Evolutionary conservation across 2,329 filamentous ascomycete species (phyloP).

Genomic region (Cryphonectria parasitica): DNA sequence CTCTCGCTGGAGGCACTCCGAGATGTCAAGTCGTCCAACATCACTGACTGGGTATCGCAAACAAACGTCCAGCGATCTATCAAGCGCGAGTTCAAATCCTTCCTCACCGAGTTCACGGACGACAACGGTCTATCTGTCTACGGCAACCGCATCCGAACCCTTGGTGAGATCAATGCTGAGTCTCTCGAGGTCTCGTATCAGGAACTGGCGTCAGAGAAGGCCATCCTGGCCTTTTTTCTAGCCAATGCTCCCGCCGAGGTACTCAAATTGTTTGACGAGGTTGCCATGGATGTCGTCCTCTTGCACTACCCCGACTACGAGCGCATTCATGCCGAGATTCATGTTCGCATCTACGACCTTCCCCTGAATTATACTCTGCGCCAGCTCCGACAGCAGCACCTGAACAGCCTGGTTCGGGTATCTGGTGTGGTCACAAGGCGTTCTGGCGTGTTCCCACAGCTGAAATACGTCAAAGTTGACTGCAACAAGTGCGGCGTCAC

Average conservation of each 20-base stretch:
- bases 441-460: constrained; percentile 93
- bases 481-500: constrained; percentile 92
- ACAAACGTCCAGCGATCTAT: constrained; percentile 90
- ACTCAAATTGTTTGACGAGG: constrained; percentile 93
- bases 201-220: constrained; percentile 87
- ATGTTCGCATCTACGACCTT: constrained; percentile 93
- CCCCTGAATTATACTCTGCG: constrained; percentile 94
- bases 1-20: constrained; percentile 87
- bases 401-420: constrained; percentile 94
- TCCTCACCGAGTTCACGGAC: constrained; percentile 95
- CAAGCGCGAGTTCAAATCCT: constrained; percentile 95
- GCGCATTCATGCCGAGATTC: constrained; percentile 95
- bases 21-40: constrained; percentile 89
- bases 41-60: constrained; percentile 94
- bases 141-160: constrained; percentile 87
- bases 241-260: constrained; percentile 96
- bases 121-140: constrained; percentile 90
- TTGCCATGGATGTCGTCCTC: constrained; percentile 94
- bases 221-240: constrained; percentile 92
- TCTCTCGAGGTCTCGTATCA: constrained; percentile 95
- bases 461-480: constrained; percentile 99
- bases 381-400: constrained; percentile 90
- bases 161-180: constrained; percentile 97
- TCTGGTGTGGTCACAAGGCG: constrained; percentile 93
- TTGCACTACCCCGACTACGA: constrained; percentile 98